Percentiles rank a stretch among this genome's conserved stretches.
These are phyloP conservation scores for Trametes elegans DNA, from an alignment of 768 basidiomycete species.

Conservation along the genomic window DNA sequence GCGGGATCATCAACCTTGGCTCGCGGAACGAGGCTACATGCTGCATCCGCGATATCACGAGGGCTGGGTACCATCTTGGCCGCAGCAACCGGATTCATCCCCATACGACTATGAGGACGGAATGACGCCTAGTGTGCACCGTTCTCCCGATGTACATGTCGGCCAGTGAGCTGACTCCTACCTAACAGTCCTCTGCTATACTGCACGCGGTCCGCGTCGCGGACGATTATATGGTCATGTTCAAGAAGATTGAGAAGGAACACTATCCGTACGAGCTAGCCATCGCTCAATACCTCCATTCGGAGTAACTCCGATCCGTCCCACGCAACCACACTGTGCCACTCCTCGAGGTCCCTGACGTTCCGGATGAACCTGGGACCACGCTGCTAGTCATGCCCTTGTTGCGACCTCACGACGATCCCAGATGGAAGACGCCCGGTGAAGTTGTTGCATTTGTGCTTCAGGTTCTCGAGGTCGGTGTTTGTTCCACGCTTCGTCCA, in stretches of 20 bases:
- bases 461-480: background rate
- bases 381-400: constrained; percentile 36
- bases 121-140: no score
- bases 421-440: constrained; percentile 22
- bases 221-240: constrained; percentile 20
- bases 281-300: constrained; percentile 26
- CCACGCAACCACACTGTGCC: constrained; percentile 29
- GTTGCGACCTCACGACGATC: constrained; percentile 29
- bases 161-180: background rate
- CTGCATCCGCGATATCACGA: constrained; percentile 26
- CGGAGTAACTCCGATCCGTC: constrained; percentile 21
- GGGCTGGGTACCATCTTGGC: constrained; percentile 29
- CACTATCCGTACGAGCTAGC: constrained; percentile 26
- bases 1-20: constrained; percentile 16
- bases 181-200: no score
- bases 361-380: constrained; percentile 7
- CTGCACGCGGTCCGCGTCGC: constrained; percentile 25
- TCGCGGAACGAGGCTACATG: constrained; percentile 21
- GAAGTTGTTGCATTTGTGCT: background rate
- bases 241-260: constrained; percentile 17
- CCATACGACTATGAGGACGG: background rate
- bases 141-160: background rate
- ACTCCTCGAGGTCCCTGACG: constrained; percentile 21
- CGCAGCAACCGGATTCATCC: background rate
- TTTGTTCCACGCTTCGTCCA: background rate